phyloP scores from a whole-genome alignment of 257 asterid species.

The Solanum etuberosum region DNA sequence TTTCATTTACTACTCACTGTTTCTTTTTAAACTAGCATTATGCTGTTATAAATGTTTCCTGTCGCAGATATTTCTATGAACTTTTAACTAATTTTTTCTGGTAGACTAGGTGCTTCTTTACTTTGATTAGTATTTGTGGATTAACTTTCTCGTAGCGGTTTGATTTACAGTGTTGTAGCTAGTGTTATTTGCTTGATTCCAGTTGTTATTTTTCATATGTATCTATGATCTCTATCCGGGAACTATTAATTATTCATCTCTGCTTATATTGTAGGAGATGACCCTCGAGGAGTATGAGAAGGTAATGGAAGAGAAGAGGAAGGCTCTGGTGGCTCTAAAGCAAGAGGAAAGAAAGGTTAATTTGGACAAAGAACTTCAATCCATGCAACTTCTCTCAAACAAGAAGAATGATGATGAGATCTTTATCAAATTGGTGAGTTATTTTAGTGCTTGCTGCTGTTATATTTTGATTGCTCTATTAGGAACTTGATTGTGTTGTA shows the following conservation, averaged over 20 bases:
- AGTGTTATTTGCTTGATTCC: background rate
- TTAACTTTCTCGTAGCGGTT: background rate
- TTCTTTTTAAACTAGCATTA: background rate
- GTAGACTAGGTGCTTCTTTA: background rate
- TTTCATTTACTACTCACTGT: background rate
- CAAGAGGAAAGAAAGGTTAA: conserved; percentile 55
- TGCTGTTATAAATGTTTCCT: background rate
- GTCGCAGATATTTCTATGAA: background rate
- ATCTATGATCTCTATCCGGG: background rate
- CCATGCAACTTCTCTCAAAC: conserved; percentile 61
- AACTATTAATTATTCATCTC: background rate
- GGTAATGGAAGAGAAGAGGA: conserved; percentile 56
- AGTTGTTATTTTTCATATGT: background rate
- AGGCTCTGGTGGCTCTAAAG: conserved; percentile 36
- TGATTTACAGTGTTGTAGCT: background rate
- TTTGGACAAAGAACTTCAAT: conserved; percentile 48
- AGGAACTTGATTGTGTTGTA: background rate
- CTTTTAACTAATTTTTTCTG: background rate
- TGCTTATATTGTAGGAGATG: conserved; percentile 34
- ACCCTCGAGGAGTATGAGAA: conserved; percentile 69
- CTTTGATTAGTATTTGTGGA: background rate
- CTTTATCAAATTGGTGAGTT: conserved; percentile 49
- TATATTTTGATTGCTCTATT: background rate
- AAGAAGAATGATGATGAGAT: conserved; percentile 56
- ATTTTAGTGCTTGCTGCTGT: background rate